A percentile compares a stretch with the other conserved stretches of the same genome.
Evolutionary conservation across 257 asterid genomes (phyloP).

Genomic region (Osmanthus fragrans): DNA sequence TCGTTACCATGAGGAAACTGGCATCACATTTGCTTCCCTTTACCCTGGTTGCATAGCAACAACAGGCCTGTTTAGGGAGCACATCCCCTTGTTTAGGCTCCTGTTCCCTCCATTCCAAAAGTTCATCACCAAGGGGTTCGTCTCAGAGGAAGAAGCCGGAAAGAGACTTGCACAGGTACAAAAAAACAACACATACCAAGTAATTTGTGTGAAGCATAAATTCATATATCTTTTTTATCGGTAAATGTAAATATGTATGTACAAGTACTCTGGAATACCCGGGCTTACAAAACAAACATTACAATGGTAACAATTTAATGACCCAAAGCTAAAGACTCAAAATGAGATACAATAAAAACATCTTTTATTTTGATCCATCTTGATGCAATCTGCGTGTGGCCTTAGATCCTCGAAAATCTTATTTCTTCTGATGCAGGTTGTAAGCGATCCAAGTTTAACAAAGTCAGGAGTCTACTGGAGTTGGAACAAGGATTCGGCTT

Average conservation of each 20-base stretch:
- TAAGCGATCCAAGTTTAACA: constrained; percentile 87
- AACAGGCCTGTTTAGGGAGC: constrained; percentile 91
- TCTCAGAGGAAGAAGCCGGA: constrained; percentile 89
- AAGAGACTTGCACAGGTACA: constrained; percentile 86
- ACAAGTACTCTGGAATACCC: too few species aligned
- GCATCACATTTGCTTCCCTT: constrained; percentile 82
- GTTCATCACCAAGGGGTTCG: constrained; percentile 90
- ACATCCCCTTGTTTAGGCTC: constrained; percentile 75
- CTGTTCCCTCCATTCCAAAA: constrained; percentile 93
- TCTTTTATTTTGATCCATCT: too few species aligned
- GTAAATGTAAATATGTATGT: too few species aligned
- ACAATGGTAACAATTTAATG: too few species aligned
- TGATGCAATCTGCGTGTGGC: too few species aligned
- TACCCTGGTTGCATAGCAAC: constrained; percentile 98
- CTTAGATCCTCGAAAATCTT: background rate
- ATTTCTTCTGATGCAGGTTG: constrained; percentile 51
- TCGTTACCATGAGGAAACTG: constrained; percentile 84
- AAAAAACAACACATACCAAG: background rate
- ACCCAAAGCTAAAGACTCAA: too few species aligned
- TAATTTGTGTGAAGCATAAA: background rate
- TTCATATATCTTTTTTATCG: background rate
- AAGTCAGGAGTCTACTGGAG: constrained; percentile 99
- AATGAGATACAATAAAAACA: too few species aligned
- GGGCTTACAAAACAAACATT: too few species aligned
- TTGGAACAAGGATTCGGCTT: constrained; percentile 93